Conservation (phyloP, 106 monocot species). For the Dendrobium officinale region DNA sequence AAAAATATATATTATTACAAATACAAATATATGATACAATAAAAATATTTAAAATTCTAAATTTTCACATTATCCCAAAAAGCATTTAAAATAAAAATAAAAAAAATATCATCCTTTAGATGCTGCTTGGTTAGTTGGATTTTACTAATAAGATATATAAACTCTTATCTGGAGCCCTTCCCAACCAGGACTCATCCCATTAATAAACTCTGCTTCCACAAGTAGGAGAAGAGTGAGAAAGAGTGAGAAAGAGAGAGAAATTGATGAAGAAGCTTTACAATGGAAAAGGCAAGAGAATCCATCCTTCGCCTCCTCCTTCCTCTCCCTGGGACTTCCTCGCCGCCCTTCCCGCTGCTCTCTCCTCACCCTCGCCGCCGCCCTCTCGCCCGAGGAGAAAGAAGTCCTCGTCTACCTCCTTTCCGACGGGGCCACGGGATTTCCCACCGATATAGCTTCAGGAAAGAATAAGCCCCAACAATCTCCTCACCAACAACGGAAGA, state of each 20-base stretch:
- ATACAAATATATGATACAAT: too few relatives aligned
- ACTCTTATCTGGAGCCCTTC: too few relatives aligned
- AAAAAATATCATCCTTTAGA: too few relatives aligned
- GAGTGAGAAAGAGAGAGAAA: neutral
- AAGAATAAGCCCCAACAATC: neutral
- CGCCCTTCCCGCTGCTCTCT: slow-evolving; percentile 26
- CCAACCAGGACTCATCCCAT: too few relatives aligned
- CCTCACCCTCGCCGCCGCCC: slow-evolving; percentile 27
- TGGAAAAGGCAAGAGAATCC: slow-evolving; percentile 18
- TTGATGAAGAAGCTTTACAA: slow-evolving; percentile 24
- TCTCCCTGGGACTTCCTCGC: slow-evolving; percentile 1
- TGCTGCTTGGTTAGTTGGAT: too few relatives aligned
- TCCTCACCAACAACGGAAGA: neutral
- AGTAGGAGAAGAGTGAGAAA: too few relatives aligned
- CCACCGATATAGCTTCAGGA: neutral
- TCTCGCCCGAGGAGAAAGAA: slow-evolving; percentile 32
- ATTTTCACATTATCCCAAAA: too few relatives aligned
- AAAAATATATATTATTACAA: too few relatives aligned
- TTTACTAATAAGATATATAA: too few relatives aligned
- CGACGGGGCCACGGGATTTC: neutral
- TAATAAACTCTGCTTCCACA: too few relatives aligned
- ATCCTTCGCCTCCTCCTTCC: slow-evolving; percentile 17
- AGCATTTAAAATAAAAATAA: too few relatives aligned
- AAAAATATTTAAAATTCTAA: too few relatives aligned
- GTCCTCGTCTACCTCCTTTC: slow-evolving; percentile 44